Conservation (phyloP, 108 stramenopile genomes). For the Aureococcus anophagefferens region DNA sequence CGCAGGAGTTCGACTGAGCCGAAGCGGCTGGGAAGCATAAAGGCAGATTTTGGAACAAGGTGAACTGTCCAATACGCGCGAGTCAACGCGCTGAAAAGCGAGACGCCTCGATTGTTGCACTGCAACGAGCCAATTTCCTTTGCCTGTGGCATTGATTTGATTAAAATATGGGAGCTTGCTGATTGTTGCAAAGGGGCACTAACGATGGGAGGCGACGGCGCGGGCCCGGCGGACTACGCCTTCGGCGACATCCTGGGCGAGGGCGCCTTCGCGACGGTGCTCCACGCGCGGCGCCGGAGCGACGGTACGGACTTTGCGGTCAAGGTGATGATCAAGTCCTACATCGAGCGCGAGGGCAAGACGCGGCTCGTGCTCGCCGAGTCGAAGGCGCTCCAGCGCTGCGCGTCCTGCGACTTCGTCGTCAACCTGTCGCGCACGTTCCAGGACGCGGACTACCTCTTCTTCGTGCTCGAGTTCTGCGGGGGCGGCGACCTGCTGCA, state of each 20-base stretch:
- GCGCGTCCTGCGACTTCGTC: neutral
- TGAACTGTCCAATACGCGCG: too few species aligned
- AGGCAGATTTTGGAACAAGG: too few species aligned
- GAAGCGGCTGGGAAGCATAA: too few species aligned
- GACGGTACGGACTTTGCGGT: conserved; percentile 6
- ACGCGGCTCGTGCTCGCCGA: conserved; percentile 21
- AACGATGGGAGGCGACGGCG: too few species aligned
- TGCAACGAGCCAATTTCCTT: too few species aligned
- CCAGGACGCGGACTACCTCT: conserved; percentile 13
- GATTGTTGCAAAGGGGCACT: too few species aligned
- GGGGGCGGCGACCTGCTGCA: conserved; percentile 14
- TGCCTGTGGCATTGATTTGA: too few species aligned
- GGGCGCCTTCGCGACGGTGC: conserved; percentile 39
- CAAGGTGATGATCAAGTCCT: conserved; percentile 25
- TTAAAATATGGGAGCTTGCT: too few species aligned
- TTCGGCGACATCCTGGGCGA: conserved; percentile 38
- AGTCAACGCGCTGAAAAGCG: too few species aligned
- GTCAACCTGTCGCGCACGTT: conserved; percentile 4
- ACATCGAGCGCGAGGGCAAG: conserved; percentile 15
- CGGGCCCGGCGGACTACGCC: conserved; percentile 16
- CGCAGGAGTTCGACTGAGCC: too few species aligned
- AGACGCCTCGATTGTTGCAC: too few species aligned
- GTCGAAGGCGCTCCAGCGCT: conserved; percentile 7
- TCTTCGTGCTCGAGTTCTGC: conserved; percentile 5
- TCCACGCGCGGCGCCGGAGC: neutral